Base-by-base conservation (phyloP, 345 rosid species). In the Rhizophora mangle region DNA sequence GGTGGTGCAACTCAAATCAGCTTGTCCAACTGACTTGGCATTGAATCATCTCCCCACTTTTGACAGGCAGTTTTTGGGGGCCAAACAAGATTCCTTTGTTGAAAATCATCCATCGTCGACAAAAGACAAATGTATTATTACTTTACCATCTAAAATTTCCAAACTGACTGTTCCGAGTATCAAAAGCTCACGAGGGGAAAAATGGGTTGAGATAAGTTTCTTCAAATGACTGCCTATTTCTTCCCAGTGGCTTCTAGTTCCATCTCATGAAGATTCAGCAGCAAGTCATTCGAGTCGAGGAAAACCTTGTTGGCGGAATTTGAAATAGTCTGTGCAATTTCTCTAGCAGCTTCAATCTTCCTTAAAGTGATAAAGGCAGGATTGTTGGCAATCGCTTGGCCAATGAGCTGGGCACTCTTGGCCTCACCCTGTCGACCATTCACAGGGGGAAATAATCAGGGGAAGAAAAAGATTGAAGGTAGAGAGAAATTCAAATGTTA, bases 261-360 rank as follows among this genome's bases (percentile, higher is more conserved):
- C 92, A 85, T 73, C 8, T 76, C 86, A 65, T 89, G 93, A 27
- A 92, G 87, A 78, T 88, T 89, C 69, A 92, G 87, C 75, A 92
- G 70, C 66, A 92, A 78, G 80, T 89, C 96, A 6, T 79, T 74
- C 4, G 97, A 85, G 68, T 81, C 83, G 64, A 92, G 73, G 82
- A 74, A 89, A 19, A 87, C 94, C 80, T 78, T 88, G 85, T 92
- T 89, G 76, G 80, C 73, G 5, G 96, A 85, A 37, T 74, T 75
- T 5, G 96, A 64, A 6, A 92, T 86, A 2, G 92, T 89, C 0
- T 85, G 85, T 0, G 94, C 94, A 20, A 88, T 89, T 72, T 92
- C 96, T 81, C 94, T 89, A 2, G 95, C 84, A 7, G 98, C 98
- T 82, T 94, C 98, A 26, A 94, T 94, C 82, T 83, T 89, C 79